These are phyloP conservation scores for Tetrapisispora phaffii DNA, from an alignment of 805 yeast genomes.

Conservation along the genomic window DNA sequence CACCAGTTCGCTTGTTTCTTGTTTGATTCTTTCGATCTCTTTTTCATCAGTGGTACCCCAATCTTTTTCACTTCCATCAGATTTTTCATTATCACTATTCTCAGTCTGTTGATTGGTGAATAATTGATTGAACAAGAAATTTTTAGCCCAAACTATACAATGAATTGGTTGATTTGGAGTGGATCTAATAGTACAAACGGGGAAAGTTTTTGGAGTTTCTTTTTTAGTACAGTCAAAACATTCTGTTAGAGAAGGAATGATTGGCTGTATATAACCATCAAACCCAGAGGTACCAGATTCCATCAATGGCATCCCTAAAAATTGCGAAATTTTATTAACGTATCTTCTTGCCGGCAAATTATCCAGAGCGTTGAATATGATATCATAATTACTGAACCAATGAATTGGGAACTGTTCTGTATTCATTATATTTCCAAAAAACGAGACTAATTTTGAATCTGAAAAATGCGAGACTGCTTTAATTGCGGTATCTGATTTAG, in stretches of 20 bases:
- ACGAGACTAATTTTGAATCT: conserved; percentile 56
- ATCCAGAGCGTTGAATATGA: conserved; percentile 87
- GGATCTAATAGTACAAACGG: conserved; percentile 93
- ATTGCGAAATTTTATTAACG: conserved; percentile 75
- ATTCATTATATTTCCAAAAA: conserved; percentile 85
- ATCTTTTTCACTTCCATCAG: conserved; percentile 31
- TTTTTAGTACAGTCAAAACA: conserved; percentile 89
- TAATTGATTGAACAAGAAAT: conserved; percentile 71
- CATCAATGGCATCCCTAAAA: conserved; percentile 64
- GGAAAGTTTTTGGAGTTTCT: conserved; percentile 81
- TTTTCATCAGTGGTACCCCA: conserved; percentile 56
- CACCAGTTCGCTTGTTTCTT: conserved; percentile 57
- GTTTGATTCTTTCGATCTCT: conserved; percentile 53
- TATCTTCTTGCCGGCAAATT: conserved; percentile 86
- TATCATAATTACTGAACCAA: conserved; percentile 71
- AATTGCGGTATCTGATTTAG: conserved; percentile 78
- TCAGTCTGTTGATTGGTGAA: conserved; percentile 38
- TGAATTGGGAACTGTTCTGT: conserved; percentile 53
- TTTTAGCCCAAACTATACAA: conserved; percentile 96
- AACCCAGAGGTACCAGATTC: conserved; percentile 95
- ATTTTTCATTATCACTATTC: conserved; percentile 32
- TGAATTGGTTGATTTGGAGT: conserved; percentile 96
- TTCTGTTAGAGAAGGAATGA: conserved; percentile 70
- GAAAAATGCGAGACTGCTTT: conserved; percentile 71
- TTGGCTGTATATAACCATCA: conserved; percentile 90